Conservation (phyloP, 176 grass and related monocot genomes). For the Musa schizocarpa region DNA sequence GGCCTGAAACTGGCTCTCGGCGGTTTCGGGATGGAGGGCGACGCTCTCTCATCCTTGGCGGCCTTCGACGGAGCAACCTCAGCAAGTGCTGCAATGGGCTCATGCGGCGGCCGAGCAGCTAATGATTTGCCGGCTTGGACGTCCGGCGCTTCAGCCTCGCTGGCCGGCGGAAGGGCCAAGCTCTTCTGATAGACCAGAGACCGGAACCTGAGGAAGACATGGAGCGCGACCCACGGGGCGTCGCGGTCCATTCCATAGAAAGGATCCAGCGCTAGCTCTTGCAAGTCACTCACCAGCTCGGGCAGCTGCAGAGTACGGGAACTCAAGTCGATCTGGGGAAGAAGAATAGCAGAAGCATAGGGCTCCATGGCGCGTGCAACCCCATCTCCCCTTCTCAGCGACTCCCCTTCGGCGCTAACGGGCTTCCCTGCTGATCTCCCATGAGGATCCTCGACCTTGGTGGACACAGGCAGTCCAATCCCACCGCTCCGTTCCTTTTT, state of each 20-base stretch:
- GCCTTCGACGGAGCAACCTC: background rate
- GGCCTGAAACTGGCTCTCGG: constrained; percentile 3
- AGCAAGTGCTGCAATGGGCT: background rate
- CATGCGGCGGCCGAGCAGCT: background rate
- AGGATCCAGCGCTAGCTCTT: constrained; percentile 51
- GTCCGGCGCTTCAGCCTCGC: constrained; percentile 32
- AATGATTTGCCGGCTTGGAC: background rate
- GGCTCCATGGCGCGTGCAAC: background rate
- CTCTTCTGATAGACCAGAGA: constrained; percentile 73
- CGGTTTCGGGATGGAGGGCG: background rate
- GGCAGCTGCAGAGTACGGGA: constrained; percentile 27
- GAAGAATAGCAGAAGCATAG: background rate
- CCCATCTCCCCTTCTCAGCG: background rate
- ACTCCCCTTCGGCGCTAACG: background rate
- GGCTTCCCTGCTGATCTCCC: background rate
- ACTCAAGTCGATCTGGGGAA: constrained; percentile 17
- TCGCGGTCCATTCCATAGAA: constrained; percentile 36
- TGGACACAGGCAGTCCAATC: background rate
- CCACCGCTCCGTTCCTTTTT: constrained; percentile 11
- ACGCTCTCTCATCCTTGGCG: constrained; percentile 9
- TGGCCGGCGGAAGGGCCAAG: constrained; percentile 38
- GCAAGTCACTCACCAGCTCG: constrained; percentile 48
- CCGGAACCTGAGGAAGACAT: constrained; percentile 65
- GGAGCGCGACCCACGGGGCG: constrained; percentile 29
- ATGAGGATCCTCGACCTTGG: background rate